Conservation (phyloP, 495 filamentous ascomycete genomes). For the Aspergillus heteromorphus region DNA sequence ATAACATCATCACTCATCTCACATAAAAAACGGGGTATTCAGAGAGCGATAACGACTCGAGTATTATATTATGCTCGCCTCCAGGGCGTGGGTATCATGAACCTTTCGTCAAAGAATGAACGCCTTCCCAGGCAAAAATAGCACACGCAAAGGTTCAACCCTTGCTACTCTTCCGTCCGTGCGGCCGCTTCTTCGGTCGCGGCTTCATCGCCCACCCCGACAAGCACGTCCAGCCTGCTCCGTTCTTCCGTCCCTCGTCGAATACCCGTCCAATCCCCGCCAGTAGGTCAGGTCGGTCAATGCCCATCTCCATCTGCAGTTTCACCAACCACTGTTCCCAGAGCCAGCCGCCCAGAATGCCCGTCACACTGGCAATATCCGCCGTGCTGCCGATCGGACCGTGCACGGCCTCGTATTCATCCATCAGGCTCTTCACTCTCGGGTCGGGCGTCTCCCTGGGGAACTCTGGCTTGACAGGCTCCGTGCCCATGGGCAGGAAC, state of each 20-base stretch:
- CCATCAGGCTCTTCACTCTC: constrained; percentile 45
- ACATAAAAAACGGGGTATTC: background rate
- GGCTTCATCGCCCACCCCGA: constrained; percentile 90
- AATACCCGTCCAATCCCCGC: constrained; percentile 74
- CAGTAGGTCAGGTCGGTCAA: constrained; percentile 57
- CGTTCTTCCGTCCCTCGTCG: constrained; percentile 75
- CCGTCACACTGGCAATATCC: constrained; percentile 68
- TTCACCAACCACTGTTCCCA: constrained; percentile 97
- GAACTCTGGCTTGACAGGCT: constrained; percentile 39
- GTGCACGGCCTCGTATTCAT: constrained; percentile 53
- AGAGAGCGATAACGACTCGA: background rate
- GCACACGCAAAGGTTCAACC: background rate
- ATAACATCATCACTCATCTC: background rate
- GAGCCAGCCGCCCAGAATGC: constrained; percentile 79
- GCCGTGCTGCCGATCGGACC: constrained; percentile 69
- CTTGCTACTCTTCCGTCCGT: background rate
- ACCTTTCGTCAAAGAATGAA: background rate
- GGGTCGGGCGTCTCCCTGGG: constrained; percentile 50
- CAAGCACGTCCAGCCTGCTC: constrained; percentile 80
- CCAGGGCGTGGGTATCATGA: constrained; percentile 4
- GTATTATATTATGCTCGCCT: background rate
- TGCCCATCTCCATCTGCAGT: constrained; percentile 76
- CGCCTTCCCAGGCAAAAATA: background rate
- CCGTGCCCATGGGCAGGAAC: constrained; percentile 78
- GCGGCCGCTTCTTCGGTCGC: constrained; percentile 18